phyloP scores from a whole-genome alignment of 2,329 filamentous ascomycete species.

The Cordyceps javanica region DNA sequence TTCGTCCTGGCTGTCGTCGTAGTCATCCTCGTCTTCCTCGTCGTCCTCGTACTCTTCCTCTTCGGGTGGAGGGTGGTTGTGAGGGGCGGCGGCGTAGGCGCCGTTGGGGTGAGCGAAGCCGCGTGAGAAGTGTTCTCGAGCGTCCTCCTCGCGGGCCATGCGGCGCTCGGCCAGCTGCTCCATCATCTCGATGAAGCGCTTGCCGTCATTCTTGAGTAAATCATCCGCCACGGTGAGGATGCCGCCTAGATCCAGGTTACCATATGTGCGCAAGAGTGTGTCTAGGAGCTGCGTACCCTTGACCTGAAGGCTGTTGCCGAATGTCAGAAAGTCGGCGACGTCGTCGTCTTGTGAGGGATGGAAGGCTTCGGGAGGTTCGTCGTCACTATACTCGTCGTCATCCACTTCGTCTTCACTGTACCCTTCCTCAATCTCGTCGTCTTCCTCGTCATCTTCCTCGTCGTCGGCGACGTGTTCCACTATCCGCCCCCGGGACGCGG shows the following conservation, averaged over 20 bases:
- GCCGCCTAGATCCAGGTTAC: slow-evolving; percentile 64
- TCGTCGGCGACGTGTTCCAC: slow-evolving; percentile 57
- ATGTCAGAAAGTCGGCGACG: slow-evolving; percentile 87
- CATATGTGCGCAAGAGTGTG: slow-evolving; percentile 37
- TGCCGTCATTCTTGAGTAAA: slow-evolving; percentile 95
- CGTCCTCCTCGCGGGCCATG: slow-evolving; percentile 94
- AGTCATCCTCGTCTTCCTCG: slow-evolving; percentile 44
- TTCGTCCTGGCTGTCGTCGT: slow-evolving; percentile 56
- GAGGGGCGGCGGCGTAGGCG: slow-evolving; percentile 47
- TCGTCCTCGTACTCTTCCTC: slow-evolving; percentile 69
- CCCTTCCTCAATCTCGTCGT: slow-evolving; percentile 47
- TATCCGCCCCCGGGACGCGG: slow-evolving; percentile 70
- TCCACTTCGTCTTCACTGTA: slow-evolving; percentile 48
- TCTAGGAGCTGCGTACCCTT: slow-evolving; percentile 58
- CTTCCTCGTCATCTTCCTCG: slow-evolving; percentile 46
- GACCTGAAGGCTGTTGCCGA: slow-evolving; percentile 94
- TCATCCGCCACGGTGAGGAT: slow-evolving; percentile 98
- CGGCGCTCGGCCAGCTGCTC: slow-evolving; percentile 94
- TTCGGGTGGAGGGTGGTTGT: slow-evolving; percentile 71
- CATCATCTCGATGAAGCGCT: slow-evolving; percentile 99
- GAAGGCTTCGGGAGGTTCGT: slow-evolving; percentile 62
- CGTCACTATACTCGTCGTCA: slow-evolving; percentile 58
- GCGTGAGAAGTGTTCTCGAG: slow-evolving; percentile 54
- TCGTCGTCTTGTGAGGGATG: slow-evolving; percentile 57
- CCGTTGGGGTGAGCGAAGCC: slow-evolving; percentile 56